Percentiles rank a stretch among this genome's conserved stretches.
phyloP scores from a whole-genome alignment of 2,329 filamentous ascomycete genomes.

The Parastagonospora nodorum region DNA sequence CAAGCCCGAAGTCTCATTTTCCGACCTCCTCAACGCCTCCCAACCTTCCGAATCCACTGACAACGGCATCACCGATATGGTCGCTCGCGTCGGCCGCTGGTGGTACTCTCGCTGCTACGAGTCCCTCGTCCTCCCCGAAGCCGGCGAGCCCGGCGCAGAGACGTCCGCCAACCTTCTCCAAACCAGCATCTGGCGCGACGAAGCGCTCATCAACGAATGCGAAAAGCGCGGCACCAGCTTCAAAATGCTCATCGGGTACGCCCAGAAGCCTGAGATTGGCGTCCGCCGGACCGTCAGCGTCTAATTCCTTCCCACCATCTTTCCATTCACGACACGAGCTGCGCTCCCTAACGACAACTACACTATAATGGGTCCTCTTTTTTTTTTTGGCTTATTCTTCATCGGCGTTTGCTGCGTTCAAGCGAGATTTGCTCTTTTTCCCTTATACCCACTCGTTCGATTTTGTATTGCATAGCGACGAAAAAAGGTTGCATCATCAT shows the following conservation, averaged over 20 bases:
- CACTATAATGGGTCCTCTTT: slow-evolving; percentile 18
- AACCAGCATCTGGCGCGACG: slow-evolving; percentile 79
- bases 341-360: slow-evolving; percentile 25
- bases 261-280: slow-evolving; percentile 70
- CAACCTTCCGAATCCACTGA: slow-evolving; percentile 60
- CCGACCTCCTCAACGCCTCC: slow-evolving; percentile 41
- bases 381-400: slow-evolving; percentile 7
- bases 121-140: slow-evolving; percentile 57
- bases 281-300: slow-evolving; percentile 56
- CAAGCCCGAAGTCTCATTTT: slow-evolving; percentile 43
- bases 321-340: slow-evolving; percentile 31
- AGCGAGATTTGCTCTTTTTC: slow-evolving; percentile 35
- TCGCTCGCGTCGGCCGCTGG: slow-evolving; percentile 89
- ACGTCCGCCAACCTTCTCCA: slow-evolving; percentile 47
- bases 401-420: slow-evolving; percentile 39
- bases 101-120: slow-evolving; percentile 97
- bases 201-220: slow-evolving; percentile 77
- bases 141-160: slow-evolving; percentile 36
- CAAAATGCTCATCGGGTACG: slow-evolving; percentile 89
- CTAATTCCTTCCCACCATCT: slow-evolving; percentile 26
- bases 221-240: slow-evolving; percentile 85
- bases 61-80: slow-evolving; percentile 88
- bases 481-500: slow-evolving; percentile 15
- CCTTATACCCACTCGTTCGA: slow-evolving; percentile 32
- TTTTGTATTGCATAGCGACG: slow-evolving; percentile 37